Percentiles rank a stretch among this genome's conserved stretches.
Evolutionary conservation across 108 stramenopile genomes (phyloP).

Genomic region (Discostella pseudostelligera): DNA sequence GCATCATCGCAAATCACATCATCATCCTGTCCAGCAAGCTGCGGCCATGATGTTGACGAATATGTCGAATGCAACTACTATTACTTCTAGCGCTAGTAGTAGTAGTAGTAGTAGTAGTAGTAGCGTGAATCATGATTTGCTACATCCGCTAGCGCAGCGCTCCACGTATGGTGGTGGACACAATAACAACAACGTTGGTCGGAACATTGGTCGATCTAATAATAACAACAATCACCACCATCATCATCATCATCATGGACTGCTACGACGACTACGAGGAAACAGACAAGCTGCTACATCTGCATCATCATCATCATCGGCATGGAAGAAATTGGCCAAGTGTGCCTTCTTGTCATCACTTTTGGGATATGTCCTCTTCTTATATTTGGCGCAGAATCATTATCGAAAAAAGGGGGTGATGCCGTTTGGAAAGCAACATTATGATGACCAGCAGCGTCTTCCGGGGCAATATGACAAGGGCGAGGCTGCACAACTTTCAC

Average conservation of each 20-base stretch:
- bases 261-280: not conserved
- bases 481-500: not conserved
- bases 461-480: not conserved
- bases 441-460: not conserved
- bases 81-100: no score
- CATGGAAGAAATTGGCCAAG: slow-evolving; percentile 14
- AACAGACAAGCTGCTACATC: no score
- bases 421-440: not conserved
- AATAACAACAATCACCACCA: not conserved
- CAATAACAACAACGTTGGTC: not conserved
- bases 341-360: not conserved
- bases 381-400: slow-evolving; percentile 16
- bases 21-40: slow-evolving; percentile 11
- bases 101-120: no score
- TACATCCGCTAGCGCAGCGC: no score
- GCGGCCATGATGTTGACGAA: not conserved
- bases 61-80: no score
- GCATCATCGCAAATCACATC: slow-evolving; percentile 8
- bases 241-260: not conserved
- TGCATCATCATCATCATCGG: slow-evolving; percentile 1
- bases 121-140: no score
- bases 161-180: no score
- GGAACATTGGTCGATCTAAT: not conserved
- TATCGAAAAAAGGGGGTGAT: slow-evolving; percentile 3
- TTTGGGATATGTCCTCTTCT: slow-evolving; percentile 12